Conservation (phyloP, 1,284 basidiomycete species). For the Pholiota adiposa region DNA sequence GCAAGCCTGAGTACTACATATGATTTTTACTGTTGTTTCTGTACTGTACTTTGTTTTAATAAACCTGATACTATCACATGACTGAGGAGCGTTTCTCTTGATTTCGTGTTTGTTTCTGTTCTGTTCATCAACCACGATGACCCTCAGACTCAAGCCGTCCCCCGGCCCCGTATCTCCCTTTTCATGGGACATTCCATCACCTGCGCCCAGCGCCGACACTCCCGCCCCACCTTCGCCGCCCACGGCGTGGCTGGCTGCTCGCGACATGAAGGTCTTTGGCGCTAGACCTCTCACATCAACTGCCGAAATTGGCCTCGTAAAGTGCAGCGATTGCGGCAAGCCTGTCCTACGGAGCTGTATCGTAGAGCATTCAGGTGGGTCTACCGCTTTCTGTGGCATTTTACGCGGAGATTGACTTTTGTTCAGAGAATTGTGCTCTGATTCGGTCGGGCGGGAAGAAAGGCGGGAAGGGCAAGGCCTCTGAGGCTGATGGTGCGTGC, state of each 20-base stretch:
- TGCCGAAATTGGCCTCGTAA: slow-evolving; percentile 72
- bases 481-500: slow-evolving; percentile 39
- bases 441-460: slow-evolving; percentile 63
- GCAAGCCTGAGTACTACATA: slow-evolving; percentile 90
- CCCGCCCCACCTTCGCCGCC: slow-evolving; percentile 65
- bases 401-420: neutral
- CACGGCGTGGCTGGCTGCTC: slow-evolving; percentile 80
- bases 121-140: slow-evolving; percentile 27
- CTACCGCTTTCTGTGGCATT: too few species aligned
- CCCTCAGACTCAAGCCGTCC: slow-evolving; percentile 61
- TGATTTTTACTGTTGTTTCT: slow-evolving; percentile 35
- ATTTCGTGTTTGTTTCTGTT: neutral
- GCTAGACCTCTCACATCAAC: slow-evolving; percentile 68
- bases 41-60: too few species aligned
- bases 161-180: slow-evolving; percentile 48
- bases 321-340: slow-evolving; percentile 80
- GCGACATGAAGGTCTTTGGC: slow-evolving; percentile 88
- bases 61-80: neutral
- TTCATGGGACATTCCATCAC: slow-evolving; percentile 56
- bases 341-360: slow-evolving; percentile 77
- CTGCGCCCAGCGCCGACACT: slow-evolving; percentile 40
- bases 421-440: slow-evolving; percentile 64
- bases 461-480: slow-evolving; percentile 54
- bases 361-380: slow-evolving; percentile 77
- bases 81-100: neutral